phyloP scores from a whole-genome alignment of 345 rosid species.

The Citrus mangshanensis region DNA sequence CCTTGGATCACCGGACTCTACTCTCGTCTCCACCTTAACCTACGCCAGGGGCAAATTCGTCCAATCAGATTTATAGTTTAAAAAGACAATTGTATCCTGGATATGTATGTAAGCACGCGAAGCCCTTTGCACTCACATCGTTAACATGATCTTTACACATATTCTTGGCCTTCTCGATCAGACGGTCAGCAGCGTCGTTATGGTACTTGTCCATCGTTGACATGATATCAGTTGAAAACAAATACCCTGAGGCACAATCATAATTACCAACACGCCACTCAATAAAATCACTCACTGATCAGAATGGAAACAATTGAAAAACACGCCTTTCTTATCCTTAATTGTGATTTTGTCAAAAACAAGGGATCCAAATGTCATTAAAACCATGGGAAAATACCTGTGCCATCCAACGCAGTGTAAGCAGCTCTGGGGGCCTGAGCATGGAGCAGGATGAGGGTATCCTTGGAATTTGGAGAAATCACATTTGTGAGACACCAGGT shows the following conservation, averaged over 20 bases:
- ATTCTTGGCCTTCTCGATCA: constrained; percentile 47
- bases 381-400: constrained; percentile 19
- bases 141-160: constrained; percentile 29
- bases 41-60: constrained; percentile 15
- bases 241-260: constrained; percentile 34
- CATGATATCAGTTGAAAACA: constrained; percentile 53
- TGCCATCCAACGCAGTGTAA: constrained; percentile 43
- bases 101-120: not conserved
- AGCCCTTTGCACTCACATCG: constrained; percentile 12
- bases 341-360: not conserved
- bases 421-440: constrained; percentile 37
- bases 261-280: not conserved
- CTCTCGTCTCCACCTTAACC: constrained; percentile 47
- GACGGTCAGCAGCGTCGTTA: constrained; percentile 36
- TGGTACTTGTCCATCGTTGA: constrained; percentile 46
- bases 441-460: constrained; percentile 50
- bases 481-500: constrained; percentile 55
- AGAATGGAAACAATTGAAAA: not conserved
- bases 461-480: constrained; percentile 25
- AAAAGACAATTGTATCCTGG: not conserved
- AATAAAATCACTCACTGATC: no score
- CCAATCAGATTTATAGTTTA: not conserved
- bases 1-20: constrained; percentile 53
- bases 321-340: no score
- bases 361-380: not conserved